Evolutionary conservation across 75 land plant species (phyloP).

Genomic region (Picea sitchensis): DNA sequence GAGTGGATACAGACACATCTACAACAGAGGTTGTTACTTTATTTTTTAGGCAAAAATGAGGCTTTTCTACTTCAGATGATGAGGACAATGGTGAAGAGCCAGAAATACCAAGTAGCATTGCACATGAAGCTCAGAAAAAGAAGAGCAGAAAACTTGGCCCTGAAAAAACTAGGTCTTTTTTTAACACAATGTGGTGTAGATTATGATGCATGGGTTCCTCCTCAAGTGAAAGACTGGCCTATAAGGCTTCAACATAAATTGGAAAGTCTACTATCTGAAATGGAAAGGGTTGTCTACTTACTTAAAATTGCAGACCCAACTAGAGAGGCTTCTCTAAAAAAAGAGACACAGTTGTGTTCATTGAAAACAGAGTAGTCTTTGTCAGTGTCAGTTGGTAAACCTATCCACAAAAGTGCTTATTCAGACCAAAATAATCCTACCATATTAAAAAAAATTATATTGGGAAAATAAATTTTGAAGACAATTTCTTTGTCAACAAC

Average conservation of each 20-base stretch:
- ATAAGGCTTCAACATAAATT: conserved; percentile 50
- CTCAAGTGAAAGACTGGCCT: conserved; percentile 68
- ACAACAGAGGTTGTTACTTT: conserved; percentile 78
- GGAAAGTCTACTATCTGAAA: conserved; percentile 60
- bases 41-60: conserved; percentile 65
- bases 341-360: conserved; percentile 27
- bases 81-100: conserved; percentile 14
- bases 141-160: conserved; percentile 80
- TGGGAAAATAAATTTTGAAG: background rate
- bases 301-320: conserved; percentile 92
- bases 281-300: conserved; percentile 63
- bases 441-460: conserved; percentile 14
- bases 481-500: conserved; percentile 1
- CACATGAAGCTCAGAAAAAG: conserved; percentile 22
- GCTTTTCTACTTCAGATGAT: conserved; percentile 33
- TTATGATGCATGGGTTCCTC: conserved; percentile 86
- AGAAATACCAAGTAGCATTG: conserved; percentile 3
- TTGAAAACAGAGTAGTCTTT: conserved; percentile 9
- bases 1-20: conserved; percentile 28
- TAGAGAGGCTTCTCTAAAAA: conserved; percentile 77
- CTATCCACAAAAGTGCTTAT: conserved; percentile 6
- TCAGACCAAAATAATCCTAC: conserved; percentile 14
- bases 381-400: conserved; percentile 15
- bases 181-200: conserved; percentile 30
- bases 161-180: conserved; percentile 51